Evolutionary conservation across 176 grass and related monocot species (phyloP), one percentile per base, ranked within the genome.

Genomic region (Aegilops umbellulata): DNA sequence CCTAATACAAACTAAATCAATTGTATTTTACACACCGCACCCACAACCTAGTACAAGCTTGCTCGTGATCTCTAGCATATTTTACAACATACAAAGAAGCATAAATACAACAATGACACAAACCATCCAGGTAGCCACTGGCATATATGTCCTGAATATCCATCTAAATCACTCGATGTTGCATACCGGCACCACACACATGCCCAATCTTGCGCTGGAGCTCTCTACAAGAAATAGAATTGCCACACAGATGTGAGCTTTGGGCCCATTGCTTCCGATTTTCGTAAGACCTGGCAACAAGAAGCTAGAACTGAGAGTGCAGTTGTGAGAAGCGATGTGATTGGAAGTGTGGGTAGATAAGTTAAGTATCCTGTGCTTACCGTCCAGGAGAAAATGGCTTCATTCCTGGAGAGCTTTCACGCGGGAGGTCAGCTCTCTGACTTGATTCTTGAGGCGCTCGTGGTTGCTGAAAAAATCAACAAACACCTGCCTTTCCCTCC

Each of bases 381-480:
- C 77, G 3, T 10, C 23, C 38, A 44, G 70, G 8, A 63, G 14
- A 38, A 75, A 35, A 27, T 4, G 20, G 15, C 8, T 29, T 25
- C 88, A 91, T 39, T 91, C 91, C 82, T 95, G 89, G 31, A 95
- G 91, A 87, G 89, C 86, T 81, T 90, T 90, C 62, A 91, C 89
- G 16, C 84, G 89, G 20, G 91, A 90, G 46, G 94, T 95, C 27
- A 95, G 61, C 74, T 93, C 94, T 80, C 91, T 88, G 76, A 95
- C 94, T 86, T 93, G 94, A 82, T 90, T 89, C 85, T 86, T 93
- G 42, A 95, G 89, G 24, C 86, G 91, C n/a, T 95, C 94, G 0
- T 89, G 89, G 76, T 93, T 95, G 83, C 89, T 91, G 87, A 95
- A 95, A 67, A 95, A 95, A 88, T 95, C 94, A 15, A 95, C 84